Evolutionary conservation across 768 basidiomycete species (phyloP), one percentile per base, ranked within the genome.

Genomic region (Dacryopinax primogenitus): DNA sequence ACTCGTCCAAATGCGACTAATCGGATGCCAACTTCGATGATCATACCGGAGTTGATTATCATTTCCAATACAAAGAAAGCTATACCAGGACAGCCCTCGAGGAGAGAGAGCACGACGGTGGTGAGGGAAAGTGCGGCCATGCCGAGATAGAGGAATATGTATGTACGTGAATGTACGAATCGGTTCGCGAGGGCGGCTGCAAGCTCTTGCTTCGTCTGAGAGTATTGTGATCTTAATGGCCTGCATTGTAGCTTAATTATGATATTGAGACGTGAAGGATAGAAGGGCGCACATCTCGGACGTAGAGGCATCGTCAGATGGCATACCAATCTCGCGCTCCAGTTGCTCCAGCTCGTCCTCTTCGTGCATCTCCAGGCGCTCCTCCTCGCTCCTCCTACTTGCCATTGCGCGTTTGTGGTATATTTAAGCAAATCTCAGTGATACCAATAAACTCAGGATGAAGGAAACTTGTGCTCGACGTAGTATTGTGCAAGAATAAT

Each of bases 1-100:
- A 98, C 95, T 75, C 84, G 83, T 67, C 95, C 95, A 71, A 96
- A 89, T 1, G 96, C 96, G 66, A 97, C 79, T 73, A 97, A 87
- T 39, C 96, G 85, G 66, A 95, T 88, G 1, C 80, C 81, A 18
- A 99, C 96, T 78, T 99, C 96, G 28, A 88, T 74, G 66, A 98
- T 97, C 94, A 97, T 95, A 11, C 90, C 81, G 0, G 82, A 80
- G 72, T 95, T 94, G 74, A 95, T 83, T 73, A 95, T 84, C 47
- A 95, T 75, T 76, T 96, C 92, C 70, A 96, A 80, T 32, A 94
- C 76, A 75, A 91, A 96, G 76, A 96, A 96, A 2, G 89, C 77
- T n/a, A 87, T 70, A 3, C 87, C 88, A 4, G 92, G 92, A 71
- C 93, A 96, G 30, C 86, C 91, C 69, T 88, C 86, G 45, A 83